phyloP scores from a whole-genome alignment of 306 rosid genomes.

The Crataegus laevigata region DNA sequence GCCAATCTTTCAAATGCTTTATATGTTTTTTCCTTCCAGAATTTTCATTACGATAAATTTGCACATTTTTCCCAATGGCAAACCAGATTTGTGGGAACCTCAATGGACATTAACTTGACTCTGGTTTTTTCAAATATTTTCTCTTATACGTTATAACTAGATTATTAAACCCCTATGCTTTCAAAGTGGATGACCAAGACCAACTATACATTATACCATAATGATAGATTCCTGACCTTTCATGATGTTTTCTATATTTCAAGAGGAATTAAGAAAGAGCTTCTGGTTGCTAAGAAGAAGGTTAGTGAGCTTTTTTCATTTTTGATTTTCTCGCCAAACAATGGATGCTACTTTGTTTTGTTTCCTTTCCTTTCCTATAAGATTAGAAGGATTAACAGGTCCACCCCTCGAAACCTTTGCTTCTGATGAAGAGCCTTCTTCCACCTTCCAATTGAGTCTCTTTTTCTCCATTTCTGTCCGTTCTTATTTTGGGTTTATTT shows the following conservation, averaged over 20 bases:
- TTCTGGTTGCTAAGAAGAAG: conserved; percentile 56
- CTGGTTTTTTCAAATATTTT: too few relatives aligned
- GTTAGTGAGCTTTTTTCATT: conserved; percentile 13
- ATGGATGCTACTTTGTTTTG: background rate
- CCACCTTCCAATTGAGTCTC: conserved; percentile 68
- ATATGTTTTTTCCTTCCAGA: background rate
- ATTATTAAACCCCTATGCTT: background rate
- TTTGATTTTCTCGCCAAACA: background rate
- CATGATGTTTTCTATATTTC: conserved; percentile 7
- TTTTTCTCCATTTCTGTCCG: conserved; percentile 78
- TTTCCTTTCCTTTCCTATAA: too few relatives aligned
- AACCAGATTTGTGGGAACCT: background rate
- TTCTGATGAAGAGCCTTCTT: conserved; percentile 32
- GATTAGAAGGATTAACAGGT: conserved; percentile 46
- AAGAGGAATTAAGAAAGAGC: conserved; percentile 78
- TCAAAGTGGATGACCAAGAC: background rate
- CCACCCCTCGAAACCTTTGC: conserved; percentile 59
- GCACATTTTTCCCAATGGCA: background rate
- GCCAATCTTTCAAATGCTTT: background rate
- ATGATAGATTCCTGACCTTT: background rate
- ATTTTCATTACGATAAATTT: background rate
- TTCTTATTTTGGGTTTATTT: conserved; percentile 27
- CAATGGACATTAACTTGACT: background rate
- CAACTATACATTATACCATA: background rate
- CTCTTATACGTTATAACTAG: too few relatives aligned